These are phyloP conservation scores for Paratinospora sagittata DNA, from an alignment of 164 flowering plant species.

Conservation along the genomic window DNA sequence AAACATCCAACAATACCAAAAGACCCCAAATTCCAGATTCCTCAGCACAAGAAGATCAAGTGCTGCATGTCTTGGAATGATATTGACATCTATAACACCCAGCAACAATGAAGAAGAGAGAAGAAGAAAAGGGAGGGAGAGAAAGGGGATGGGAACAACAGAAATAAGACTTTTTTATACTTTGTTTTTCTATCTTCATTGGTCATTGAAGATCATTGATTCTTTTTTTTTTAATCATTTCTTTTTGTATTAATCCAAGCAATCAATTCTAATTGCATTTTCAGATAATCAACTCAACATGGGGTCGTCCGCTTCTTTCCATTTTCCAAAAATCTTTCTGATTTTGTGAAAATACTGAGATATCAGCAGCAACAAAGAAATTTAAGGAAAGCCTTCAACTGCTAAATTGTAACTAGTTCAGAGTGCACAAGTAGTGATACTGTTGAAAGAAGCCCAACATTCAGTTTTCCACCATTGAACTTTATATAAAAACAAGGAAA, in stretches of 20 bases:
- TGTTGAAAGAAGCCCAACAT: too few relatives aligned
- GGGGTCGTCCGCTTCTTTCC: too few relatives aligned
- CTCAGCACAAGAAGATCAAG: constrained; percentile 77
- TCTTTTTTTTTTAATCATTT: background rate
- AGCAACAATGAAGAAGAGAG: constrained; percentile 10
- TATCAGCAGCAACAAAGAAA: too few relatives aligned
- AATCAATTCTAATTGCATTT: background rate
- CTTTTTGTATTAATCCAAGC: constrained; percentile 1
- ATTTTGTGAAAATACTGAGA: too few relatives aligned
- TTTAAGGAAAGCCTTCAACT: too few relatives aligned
- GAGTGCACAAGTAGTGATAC: too few relatives aligned
- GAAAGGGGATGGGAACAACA: background rate
- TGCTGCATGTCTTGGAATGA: constrained; percentile 62
- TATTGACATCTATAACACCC: constrained; percentile 24
- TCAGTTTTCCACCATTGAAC: too few relatives aligned
- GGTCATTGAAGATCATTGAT: constrained; percentile 8
- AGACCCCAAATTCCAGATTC: constrained; percentile 74
- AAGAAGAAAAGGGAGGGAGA: background rate
- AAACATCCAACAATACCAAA: constrained; percentile 73
- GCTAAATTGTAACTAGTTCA: too few relatives aligned
- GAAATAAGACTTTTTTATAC: background rate
- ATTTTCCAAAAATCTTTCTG: too few relatives aligned
- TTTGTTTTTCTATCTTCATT: background rate
- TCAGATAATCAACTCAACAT: background rate
- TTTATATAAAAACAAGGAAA: too few relatives aligned